Evolutionary conservation across 306 rosid genomes (phyloP).

Genomic region (Gleditsia sinensis): DNA sequence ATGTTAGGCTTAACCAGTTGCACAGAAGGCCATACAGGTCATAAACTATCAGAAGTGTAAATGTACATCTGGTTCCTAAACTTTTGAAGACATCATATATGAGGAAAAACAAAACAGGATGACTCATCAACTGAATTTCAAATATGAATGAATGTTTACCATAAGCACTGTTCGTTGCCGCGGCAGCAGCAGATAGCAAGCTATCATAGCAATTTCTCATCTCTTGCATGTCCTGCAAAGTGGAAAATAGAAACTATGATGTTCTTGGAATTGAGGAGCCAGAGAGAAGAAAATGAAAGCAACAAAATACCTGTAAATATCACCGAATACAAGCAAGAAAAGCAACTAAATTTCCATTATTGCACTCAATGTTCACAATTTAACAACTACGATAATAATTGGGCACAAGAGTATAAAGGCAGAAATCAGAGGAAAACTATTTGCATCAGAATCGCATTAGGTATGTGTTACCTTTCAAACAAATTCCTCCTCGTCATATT

Average conservation of each 20-base stretch:
- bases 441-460: constrained; percentile 9
- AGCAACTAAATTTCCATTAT: not conserved
- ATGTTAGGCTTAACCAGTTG: not conserved
- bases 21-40: constrained; percentile 5
- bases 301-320: not conserved
- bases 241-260: constrained; percentile 6
- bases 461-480: not conserved
- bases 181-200: constrained; percentile 89
- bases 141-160: constrained; percentile 45
- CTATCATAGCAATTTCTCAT: constrained; percentile 87
- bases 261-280: not conserved
- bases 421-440: not conserved
- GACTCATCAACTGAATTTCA: constrained; percentile 10
- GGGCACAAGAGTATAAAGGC: not conserved
- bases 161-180: constrained; percentile 78
- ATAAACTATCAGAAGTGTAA: constrained; percentile 1
- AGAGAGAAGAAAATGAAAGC: not conserved
- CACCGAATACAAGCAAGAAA: not conserved
- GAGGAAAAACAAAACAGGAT: not conserved
- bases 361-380: not conserved
- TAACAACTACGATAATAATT: not conserved
- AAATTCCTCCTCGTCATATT: not conserved
- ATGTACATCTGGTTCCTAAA: constrained; percentile 1
- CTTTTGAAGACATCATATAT: not conserved
- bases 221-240: constrained; percentile 76